Conservation (phyloP, 352 stramenopile genomes). For the Globisporangium ultimum region DNA sequence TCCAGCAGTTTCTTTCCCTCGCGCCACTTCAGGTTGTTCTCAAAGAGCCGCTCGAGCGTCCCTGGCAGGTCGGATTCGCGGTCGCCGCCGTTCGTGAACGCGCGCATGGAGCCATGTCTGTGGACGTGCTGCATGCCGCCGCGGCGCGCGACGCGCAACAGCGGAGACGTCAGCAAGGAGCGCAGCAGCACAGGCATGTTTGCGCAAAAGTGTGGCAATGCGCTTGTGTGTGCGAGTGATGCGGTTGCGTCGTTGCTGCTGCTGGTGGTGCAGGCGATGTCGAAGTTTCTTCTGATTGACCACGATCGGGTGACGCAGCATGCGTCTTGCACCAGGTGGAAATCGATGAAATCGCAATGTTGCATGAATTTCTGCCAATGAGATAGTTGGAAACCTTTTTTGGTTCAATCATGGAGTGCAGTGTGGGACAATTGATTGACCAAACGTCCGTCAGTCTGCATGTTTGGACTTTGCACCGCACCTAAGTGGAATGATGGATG, state of each 20-base stretch:
- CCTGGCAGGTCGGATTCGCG: background rate
- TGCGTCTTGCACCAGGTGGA: background rate
- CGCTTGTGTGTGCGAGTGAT: background rate
- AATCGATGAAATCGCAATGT: background rate
- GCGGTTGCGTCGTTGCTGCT: background rate
- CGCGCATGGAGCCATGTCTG: background rate
- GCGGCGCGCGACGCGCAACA: background rate
- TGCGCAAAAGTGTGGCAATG: background rate
- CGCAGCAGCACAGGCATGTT: background rate
- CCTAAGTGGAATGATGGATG: background rate
- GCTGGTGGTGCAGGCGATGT: background rate
- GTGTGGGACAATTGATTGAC: background rate
- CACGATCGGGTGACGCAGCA: background rate
- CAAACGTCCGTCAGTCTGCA: background rate
- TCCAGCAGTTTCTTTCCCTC: conserved; percentile 63
- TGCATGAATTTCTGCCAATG: background rate
- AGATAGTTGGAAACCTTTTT: background rate
- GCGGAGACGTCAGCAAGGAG: background rate
- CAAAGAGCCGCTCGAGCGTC: conserved; percentile 54
- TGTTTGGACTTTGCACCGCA: background rate
- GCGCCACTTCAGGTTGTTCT: conserved; percentile 77
- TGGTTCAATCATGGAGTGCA: background rate
- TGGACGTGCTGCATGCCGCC: background rate
- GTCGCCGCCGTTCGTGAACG: background rate
- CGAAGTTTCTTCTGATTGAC: background rate